Base-by-base conservation (phyloP, 306 rosid genomes). In the Fragaria nilgerrensis region DNA sequence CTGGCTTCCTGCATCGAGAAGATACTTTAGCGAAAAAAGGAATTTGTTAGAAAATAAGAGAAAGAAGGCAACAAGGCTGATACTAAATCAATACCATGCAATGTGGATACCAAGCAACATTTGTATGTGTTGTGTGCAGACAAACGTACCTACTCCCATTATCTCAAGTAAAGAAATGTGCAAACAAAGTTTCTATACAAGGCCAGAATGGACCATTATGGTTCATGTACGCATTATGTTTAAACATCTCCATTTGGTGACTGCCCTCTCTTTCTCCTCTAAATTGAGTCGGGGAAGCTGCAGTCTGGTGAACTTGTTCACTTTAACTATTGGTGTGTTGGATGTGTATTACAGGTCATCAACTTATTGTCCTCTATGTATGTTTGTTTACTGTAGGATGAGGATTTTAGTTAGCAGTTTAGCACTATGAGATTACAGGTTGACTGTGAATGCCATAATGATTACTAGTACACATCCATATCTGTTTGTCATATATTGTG, bases 1-100 rank as follows among this genome's bases (percentile, higher is more conserved):
- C 93, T 84, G 78, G 90, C 93, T 90, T 92, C 96, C 97, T 92
- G 95, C 87, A 78, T 72, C 65, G 41, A 72, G 76, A 70, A 64
- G 53, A 44, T 65, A 49, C 58, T 77, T 91, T 52, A 75, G 72
- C 72, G 81, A 64, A 59, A 53, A 64, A 12, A n/a, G 25, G 16
- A 37, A 62, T 8, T 75, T 25, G 65, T 47, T 16, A 48, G 64
- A 45, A 4, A 68, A 50, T 4, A 23, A 67, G 53, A 52, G 70
- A 14, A 69, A 55, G 59, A 41, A 23, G 41, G 48, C 22, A 45
- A 9, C 53, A 36, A 15, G 17, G 65, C 17, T 22, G 72, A 72
- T 62, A 41, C 22, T 17, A n/a, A 72, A 34, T 47, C 17, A 15
- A 58, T 11, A 25, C 55, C 49, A 22, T 69, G 62, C 9, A 47